Evolutionary conservation across 1,284 basidiomycete species (phyloP).

Genomic region (Malassezia restricta): DNA sequence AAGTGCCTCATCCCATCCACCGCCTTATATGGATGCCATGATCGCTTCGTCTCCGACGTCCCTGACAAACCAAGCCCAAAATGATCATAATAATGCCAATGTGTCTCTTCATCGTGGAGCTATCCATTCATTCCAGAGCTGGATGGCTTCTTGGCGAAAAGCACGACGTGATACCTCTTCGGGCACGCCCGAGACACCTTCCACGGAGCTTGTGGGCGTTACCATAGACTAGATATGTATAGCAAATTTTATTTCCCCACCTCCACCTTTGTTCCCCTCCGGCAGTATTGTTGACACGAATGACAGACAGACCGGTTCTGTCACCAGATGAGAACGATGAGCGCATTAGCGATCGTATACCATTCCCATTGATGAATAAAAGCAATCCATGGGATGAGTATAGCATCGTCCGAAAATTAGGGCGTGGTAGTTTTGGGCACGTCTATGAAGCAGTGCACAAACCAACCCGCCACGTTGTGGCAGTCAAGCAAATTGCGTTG

Average conservation of each 20-base stretch:
- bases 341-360: too few relatives aligned
- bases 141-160: not conserved
- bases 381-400: slow-evolving; percentile 52
- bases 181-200: not conserved
- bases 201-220: slow-evolving; percentile 11
- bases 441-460: slow-evolving; percentile 89
- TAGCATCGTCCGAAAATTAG: slow-evolving; percentile 82
- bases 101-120: not conserved
- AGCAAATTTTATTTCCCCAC: not conserved
- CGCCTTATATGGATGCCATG: not conserved
- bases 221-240: slow-evolving; percentile 4
- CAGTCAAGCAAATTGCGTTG: slow-evolving; percentile 82
- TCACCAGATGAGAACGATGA: too few relatives aligned
- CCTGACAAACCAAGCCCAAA: not conserved
- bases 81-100: not conserved
- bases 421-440: slow-evolving; percentile 90
- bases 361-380: not conserved
- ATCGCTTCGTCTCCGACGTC: not conserved
- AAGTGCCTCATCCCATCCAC: not conserved
- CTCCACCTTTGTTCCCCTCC: not conserved
- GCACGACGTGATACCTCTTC: slow-evolving; percentile 2
- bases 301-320: not conserved
- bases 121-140: not conserved
- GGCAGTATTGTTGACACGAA: not conserved
- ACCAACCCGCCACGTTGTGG: slow-evolving; percentile 81